Base-by-base conservation (phyloP, 2,329 filamentous ascomycete genomes). In the Lojkania enalia region DNA sequence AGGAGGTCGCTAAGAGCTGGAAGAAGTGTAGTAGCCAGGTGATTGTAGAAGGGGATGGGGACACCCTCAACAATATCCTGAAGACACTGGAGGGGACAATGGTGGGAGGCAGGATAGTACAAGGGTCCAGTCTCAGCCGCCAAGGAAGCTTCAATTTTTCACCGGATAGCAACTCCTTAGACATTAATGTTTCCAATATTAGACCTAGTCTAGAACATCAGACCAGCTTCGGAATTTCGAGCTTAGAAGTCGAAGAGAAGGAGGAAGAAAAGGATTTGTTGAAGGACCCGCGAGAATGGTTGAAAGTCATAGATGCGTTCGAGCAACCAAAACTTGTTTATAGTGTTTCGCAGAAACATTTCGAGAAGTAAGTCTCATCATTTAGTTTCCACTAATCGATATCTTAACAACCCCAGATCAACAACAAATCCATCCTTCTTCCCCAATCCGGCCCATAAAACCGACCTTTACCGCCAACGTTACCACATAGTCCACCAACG, bases 401-500 rank as follows among this genome's bases (percentile, higher is more conserved):
- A 18, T 6, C 37, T 54, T 67, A 36, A 69, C 47, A 5, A 14
- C n/a, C 0, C 5, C 31, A 71, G 68, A 41, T 69, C 70, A n/a
- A 68, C 68, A 11, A 57, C 59, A 3, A 73, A 72, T 33, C 69
- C 71, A 0, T 69, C 71, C 0, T 60, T 72, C 6, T 73, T 99
- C 51, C 90, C 95, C 0, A 76, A 82, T 6, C 84, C 90, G 13
- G 82, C 84, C 4, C 87, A 91, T 62, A 96, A 95, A 69, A 96
- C 90, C 1, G 77, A 83, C 2, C 76, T 94, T 33, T 96, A 96
- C 71, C 83, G 90, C 54, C 91, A 96, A 66, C 82, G 91, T 51
- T 97, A 95, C 68, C 87, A 96, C 59, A 81, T 97, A 42, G 86
- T 97, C 39, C 88, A 96, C 66, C 92, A 97, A 68, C 85, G 94